Evolutionary conservation across 768 basidiomycete species (phyloP), one percentile per base, ranked within the genome.

Genomic region (Boletales sp.): DNA sequence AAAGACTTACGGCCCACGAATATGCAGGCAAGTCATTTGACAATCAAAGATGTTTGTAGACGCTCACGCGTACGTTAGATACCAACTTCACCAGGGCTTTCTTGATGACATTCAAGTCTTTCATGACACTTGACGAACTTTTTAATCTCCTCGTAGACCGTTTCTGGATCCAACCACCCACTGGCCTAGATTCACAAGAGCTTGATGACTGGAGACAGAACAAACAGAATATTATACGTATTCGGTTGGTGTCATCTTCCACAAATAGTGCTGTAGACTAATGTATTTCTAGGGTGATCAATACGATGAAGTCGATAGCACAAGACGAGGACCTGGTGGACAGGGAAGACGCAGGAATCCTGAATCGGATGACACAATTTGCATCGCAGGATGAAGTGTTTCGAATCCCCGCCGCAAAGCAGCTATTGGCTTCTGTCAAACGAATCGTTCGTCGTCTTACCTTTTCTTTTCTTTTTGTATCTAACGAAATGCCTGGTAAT

Each of bases 71-170:
- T 44, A 28, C 21, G n/a, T 25, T 40, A 81, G 79, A 84, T 61
- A 72, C 77, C 19, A 70, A 71, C 33, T 84, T 79, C 64, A 79
- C 70, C 55, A 74, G 75, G 50, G 80, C 83, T 11, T 87, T 87
- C 71, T 65, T 86, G 39, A 75, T 84, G 70, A 87, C 86, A 4
- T 86, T 83, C 71, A 80, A 81, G 57, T 82, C 82, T 0, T 87
- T 87, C 63, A 79, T 77, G 47, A 77, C 76, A 11, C 67, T 78
- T 2, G 71, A 78, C 30, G 72, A 80, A 41, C 64, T 87, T n/a
- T 74, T 85, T 40, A 74, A 78, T 41, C 63, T 76, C 25, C 72
- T 87, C 13, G 67, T 78, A 2, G 67, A 75, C 30, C 75, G 85
- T 18, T 87, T 81, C 68, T 72, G 76, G 62, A 73, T 83, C 14